These are phyloP conservation scores for Cucurbita maxima DNA, from an alignment of 306 rosid species.

Conservation along the genomic window DNA sequence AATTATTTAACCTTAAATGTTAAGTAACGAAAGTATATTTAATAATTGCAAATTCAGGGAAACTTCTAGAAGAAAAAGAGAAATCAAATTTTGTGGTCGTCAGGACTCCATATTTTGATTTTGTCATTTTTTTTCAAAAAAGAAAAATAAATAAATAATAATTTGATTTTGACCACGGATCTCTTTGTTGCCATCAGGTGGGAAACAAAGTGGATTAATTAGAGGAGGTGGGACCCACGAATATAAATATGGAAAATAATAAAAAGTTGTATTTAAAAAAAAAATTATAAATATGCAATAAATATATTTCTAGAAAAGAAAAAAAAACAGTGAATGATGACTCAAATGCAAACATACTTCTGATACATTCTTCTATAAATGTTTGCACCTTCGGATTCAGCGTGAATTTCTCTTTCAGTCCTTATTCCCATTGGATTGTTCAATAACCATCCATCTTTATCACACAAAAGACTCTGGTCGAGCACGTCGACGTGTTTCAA, in stretches of 20 bases:
- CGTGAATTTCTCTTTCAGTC: constrained; percentile 89
- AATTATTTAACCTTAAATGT: neutral
- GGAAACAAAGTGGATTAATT: neutral
- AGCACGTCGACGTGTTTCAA: constrained; percentile 30
- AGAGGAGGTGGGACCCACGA: neutral
- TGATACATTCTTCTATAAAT: constrained; percentile 65
- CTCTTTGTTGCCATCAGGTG: neutral
- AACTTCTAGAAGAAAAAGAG: neutral
- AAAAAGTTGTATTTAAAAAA: too few relatives aligned
- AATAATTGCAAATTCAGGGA: neutral
- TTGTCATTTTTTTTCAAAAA: neutral
- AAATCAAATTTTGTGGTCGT: neutral
- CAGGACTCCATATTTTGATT: too few relatives aligned
- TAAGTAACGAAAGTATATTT: neutral
- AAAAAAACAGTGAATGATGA: neutral
- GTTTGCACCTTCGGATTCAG: constrained; percentile 62
- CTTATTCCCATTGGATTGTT: constrained; percentile 71
- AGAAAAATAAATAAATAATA: neutral
- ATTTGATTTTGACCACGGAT: neutral
- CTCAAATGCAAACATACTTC: constrained; percentile 11
- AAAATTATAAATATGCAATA: neutral
- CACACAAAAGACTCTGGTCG: constrained; percentile 30
- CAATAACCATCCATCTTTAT: constrained; percentile 68
- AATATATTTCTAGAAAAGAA: neutral
- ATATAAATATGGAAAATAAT: too few relatives aligned